Conservation (phyloP, 2,329 filamentous ascomycete genomes). For the Trichoderma sp. region DNA sequence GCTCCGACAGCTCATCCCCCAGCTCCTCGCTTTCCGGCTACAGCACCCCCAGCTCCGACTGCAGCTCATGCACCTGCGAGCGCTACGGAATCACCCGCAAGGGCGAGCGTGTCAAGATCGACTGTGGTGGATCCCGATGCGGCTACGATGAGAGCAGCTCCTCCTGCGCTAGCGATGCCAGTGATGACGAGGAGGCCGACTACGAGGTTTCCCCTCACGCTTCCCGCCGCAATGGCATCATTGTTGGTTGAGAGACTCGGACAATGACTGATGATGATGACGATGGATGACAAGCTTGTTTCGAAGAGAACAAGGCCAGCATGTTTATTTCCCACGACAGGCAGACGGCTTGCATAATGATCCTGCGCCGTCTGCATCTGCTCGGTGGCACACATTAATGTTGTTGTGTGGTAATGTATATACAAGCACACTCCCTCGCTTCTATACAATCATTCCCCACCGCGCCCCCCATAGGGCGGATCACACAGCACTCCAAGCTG, state of each 20-base stretch:
- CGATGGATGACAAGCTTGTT: constrained; percentile 20
- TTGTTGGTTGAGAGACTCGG: constrained; percentile 44
- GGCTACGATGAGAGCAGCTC: constrained; percentile 68
- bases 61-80: constrained; percentile 84
- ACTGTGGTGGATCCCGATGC: constrained; percentile 87
- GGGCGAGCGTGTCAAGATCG: constrained; percentile 90
- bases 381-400: constrained; percentile 28
- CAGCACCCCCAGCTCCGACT: constrained; percentile 73
- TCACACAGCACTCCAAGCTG: constrained; percentile 40
- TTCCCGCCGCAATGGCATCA: constrained; percentile 62
- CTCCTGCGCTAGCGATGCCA: constrained; percentile 60
- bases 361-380: constrained; percentile 29
- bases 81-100: constrained; percentile 94
- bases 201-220: constrained; percentile 42
- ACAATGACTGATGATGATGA: neutral
- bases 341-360: constrained; percentile 24
- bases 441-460: constrained; percentile 26
- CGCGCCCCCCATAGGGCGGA: constrained; percentile 30
- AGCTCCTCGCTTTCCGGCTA: constrained; percentile 73
- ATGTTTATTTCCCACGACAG: constrained; percentile 36
- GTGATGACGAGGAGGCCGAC: constrained; percentile 56
- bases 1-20: constrained; percentile 71
- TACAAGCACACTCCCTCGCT: constrained; percentile 27
- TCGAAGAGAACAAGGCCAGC: constrained; percentile 30
- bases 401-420: constrained; percentile 26